phyloP scores from a whole-genome alignment of 495 filamentous ascomycete species.

The Cercophora scortea region DNA sequence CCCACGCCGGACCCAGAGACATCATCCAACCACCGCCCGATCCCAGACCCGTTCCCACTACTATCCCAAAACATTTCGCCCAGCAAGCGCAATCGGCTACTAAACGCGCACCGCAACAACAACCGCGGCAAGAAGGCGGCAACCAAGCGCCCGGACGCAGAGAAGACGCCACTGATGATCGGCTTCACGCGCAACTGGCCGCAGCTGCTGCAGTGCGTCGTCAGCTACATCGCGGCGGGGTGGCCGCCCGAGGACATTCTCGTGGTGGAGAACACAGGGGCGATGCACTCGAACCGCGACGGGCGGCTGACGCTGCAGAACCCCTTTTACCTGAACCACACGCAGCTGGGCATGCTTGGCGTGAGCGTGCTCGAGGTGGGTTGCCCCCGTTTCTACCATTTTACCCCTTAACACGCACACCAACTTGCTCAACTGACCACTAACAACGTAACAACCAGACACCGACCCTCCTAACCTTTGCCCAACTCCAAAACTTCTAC shows the following conservation, averaged over 20 bases:
- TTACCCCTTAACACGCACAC: too few relatives aligned
- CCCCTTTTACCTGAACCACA: slow-evolving; percentile 54
- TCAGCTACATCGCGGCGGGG: slow-evolving; percentile 51
- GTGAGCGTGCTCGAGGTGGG: slow-evolving; percentile 40
- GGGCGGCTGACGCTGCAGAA: slow-evolving; percentile 47
- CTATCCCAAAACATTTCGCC: background rate
- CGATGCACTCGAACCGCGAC: slow-evolving; percentile 45
- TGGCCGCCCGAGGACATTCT: slow-evolving; percentile 54
- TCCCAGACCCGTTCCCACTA: background rate
- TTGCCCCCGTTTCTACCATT: too few relatives aligned
- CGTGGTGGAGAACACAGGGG: slow-evolving; percentile 56
- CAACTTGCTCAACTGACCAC: background rate
- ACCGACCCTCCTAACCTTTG: slow-evolving; percentile 52
- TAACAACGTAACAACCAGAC: slow-evolving; percentile 16
- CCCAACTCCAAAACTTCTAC: slow-evolving; percentile 57
- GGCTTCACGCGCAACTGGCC: slow-evolving; percentile 55
- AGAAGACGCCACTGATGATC: slow-evolving; percentile 47
- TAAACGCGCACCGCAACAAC: background rate
- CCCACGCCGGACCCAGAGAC: background rate
- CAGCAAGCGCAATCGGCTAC: background rate
- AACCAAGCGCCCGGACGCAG: background rate
- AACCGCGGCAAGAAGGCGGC: too few relatives aligned
- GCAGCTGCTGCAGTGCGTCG: slow-evolving; percentile 48
- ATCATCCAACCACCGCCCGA: background rate
- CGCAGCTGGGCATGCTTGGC: slow-evolving; percentile 41